These are phyloP conservation scores for Wickerhamomyces pijperi DNA, from an alignment of 805 yeast species.

Conservation along the genomic window DNA sequence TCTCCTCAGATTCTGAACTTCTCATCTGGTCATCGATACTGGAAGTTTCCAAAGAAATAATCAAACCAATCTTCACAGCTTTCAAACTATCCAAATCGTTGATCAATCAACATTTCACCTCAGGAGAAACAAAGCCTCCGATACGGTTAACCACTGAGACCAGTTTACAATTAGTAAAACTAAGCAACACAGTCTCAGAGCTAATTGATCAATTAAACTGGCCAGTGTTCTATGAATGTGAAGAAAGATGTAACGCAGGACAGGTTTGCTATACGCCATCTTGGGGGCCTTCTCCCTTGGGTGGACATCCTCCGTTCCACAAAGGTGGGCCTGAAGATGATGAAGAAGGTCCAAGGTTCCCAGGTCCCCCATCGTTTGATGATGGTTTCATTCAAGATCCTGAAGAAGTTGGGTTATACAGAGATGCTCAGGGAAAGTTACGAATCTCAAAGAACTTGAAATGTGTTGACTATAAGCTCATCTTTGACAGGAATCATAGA, in stretches of 20 bases:
- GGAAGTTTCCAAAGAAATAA: slow-evolving; percentile 12
- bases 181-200: neutral
- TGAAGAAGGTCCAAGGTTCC: too few species aligned
- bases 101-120: slow-evolving; percentile 9
- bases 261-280: slow-evolving; percentile 48
- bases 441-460: slow-evolving; percentile 14
- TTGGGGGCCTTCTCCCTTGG: slow-evolving; percentile 49
- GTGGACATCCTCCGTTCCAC: slow-evolving; percentile 7
- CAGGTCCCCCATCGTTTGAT: slow-evolving; percentile 20
- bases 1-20: slow-evolving; percentile 2
- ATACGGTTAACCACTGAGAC: neutral
- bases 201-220: slow-evolving; percentile 26
- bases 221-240: slow-evolving; percentile 32
- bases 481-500: slow-evolving; percentile 1
- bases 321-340: neutral
- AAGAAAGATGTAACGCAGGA: slow-evolving; percentile 29
- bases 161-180: neutral
- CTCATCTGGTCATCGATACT: slow-evolving; percentile 6
- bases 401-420: slow-evolving; percentile 14
- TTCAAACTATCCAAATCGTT: slow-evolving; percentile 22
- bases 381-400: neutral
- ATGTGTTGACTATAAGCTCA: slow-evolving; percentile 11
- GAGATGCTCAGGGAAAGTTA: slow-evolving; percentile 13
- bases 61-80: slow-evolving; percentile 24
- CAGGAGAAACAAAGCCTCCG: too few species aligned